Evolutionary conservation across 208 protist genomes (phyloP), one percentile per base, ranked within the genome.

Genomic region (Trypanosoma vivax): DNA sequence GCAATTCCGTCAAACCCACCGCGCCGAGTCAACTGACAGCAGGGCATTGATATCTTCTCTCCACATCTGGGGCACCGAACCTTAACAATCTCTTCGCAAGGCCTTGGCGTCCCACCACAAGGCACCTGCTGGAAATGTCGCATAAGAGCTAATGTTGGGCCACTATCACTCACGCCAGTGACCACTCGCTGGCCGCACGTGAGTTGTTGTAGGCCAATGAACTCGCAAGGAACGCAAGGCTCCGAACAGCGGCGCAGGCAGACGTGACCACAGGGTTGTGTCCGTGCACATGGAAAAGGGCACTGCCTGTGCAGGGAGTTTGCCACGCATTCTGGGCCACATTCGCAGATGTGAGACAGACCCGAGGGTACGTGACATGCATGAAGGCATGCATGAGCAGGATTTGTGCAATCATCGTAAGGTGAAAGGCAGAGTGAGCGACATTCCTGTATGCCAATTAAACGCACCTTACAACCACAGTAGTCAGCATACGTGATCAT

Each of bases 101-200:
- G 68, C 30, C 37, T 49, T 52, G 70, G 68, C 28, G 59, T 30
- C 39, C 68, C 77, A 14, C 76, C 81, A 41, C 88, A 94, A 29
- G 55, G 58, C 9, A 64, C 41, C 48, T 72, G 46, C 65, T 89
- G 73, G 47, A 88, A 94, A 65, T 94, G 88, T 23, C 49, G 76
- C 18, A 88, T 37, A 76, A 67, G 33, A 54, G 51, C 63, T 76
- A 81, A 49, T 41, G 54, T 38, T 82, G 45, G 48, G 27, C 53
- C 71, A 25, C 42, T 25, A 37, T 70, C 67, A 47, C 70, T 71
- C 30, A 79, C 66, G 14, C 88, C 88, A 31, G 73, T 72, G 33
- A 92, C 65, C 19, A 91, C 83, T 7, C 73, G 67, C 68, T 94
- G 88, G 7, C 88, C 88, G 45, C 88, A 94, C 47, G 71, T 9